These are phyloP conservation scores for Wickerhamiella occidentalis DNA, from an alignment of 805 yeast genomes.

Conservation along the genomic window DNA sequence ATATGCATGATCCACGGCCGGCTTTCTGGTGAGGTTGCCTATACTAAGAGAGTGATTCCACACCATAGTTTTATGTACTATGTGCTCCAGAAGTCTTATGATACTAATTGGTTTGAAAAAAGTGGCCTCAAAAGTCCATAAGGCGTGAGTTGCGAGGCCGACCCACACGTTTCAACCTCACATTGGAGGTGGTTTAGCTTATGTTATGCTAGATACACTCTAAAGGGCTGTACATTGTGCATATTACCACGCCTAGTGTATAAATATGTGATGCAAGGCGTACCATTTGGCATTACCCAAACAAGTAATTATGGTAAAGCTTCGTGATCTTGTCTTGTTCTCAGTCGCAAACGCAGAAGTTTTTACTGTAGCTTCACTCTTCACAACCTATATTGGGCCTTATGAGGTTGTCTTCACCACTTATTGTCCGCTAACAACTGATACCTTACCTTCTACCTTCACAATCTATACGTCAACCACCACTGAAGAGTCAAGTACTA, in stretches of 20 bases:
- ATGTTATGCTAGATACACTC: no score
- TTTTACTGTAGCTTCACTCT: neutral
- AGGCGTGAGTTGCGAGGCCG: no score
- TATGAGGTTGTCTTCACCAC: constrained; percentile 10
- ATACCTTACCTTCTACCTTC: neutral
- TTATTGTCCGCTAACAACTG: constrained; percentile 1
- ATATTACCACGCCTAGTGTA: neutral
- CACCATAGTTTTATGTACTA: no score
- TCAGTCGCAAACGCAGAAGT: constrained; percentile 9
- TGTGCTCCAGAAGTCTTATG: no score
- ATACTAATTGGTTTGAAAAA: no score
- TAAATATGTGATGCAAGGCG: neutral
- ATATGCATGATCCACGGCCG: neutral
- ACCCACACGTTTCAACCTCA: no score
- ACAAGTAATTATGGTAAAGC: neutral
- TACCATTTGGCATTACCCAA: neutral
- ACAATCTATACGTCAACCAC: neutral
- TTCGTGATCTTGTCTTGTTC: neutral
- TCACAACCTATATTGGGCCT: constrained; percentile 7
- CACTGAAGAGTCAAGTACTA: neutral
- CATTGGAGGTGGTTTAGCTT: no score
- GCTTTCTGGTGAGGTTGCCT: neutral
- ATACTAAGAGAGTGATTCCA: no score
- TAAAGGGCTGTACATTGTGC: no score
- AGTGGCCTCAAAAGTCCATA: no score